Evolutionary conservation across 73 alveolate genomes (phyloP).

Genomic region (Paraurostyla sp.): DNA sequence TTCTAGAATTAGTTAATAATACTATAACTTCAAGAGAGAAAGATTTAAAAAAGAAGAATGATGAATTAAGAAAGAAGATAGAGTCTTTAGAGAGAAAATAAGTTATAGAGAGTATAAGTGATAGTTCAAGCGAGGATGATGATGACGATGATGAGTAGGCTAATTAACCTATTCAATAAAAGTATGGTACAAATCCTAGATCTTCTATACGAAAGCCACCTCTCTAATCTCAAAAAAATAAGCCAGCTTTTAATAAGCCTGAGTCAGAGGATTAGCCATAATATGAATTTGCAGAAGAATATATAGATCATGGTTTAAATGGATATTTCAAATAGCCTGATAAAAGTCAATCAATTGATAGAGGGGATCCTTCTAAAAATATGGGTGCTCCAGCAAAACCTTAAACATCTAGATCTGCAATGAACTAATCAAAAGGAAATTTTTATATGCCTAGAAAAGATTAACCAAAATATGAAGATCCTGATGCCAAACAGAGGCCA

Average conservation of each 20-base stretch:
- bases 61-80: slow-evolving; percentile 34
- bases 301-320: slow-evolving; percentile 32
- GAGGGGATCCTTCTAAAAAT: background rate
- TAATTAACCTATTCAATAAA: background rate
- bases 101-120: slow-evolving; percentile 9
- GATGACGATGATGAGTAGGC: background rate
- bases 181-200: background rate
- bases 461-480: slow-evolving; percentile 17
- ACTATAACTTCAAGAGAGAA: slow-evolving; percentile 46
- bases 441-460: slow-evolving; percentile 3
- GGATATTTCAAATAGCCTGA: background rate
- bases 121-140: background rate
- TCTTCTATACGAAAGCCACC: background rate
- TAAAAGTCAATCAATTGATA: background rate
- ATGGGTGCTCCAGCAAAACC: background rate
- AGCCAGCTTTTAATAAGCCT: background rate
- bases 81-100: slow-evolving; percentile 14
- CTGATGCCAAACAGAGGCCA: slow-evolving; percentile 39
- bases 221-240: background rate
- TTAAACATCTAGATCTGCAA: slow-evolving; percentile 1
- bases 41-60: slow-evolving; percentile 43
- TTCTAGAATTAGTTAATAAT: slow-evolving; percentile 36
- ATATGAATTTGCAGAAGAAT: slow-evolving; percentile 46
- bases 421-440: background rate
- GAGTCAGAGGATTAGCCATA: background rate